These are phyloP conservation scores for Dalbergia cochinchinensis DNA, from an alignment of 306 rosid genomes.

Conservation along the genomic window DNA sequence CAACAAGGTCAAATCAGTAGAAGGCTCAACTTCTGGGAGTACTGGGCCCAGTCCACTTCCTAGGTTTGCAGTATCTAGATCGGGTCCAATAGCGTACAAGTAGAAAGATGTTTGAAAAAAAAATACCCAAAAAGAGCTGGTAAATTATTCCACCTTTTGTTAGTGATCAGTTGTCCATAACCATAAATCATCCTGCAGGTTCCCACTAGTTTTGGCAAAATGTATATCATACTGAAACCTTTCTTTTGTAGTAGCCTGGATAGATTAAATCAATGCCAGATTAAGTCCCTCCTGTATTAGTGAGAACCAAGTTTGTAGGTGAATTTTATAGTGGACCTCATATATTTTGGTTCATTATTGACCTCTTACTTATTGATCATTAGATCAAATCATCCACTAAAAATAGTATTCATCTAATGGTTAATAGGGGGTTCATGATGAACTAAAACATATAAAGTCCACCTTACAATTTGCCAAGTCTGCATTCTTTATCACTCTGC, in stretches of 20 bases:
- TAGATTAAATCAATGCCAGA: conserved; percentile 53
- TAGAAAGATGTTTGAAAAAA: conserved; percentile 44
- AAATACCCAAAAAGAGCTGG: conserved; percentile 33
- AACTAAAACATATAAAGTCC: no score
- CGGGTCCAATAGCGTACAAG: conserved; percentile 95
- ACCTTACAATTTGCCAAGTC: no score
- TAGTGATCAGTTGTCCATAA: conserved; percentile 44
- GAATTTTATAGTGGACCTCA: no score
- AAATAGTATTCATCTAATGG: no score
- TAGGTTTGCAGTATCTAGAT: conserved; percentile 96
- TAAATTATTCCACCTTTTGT: conserved; percentile 55
- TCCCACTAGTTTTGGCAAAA: conserved; percentile 52
- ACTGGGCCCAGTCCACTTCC: conserved; percentile 94
- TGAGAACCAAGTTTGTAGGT: conserved; percentile 20
- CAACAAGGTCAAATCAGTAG: conserved; percentile 59
- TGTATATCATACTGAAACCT: conserved; percentile 44
- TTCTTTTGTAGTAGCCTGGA: conserved; percentile 46
- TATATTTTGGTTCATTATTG: no score
- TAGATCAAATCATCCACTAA: no score
- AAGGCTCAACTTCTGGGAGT: conserved; percentile 88
- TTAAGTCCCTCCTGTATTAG: conserved; percentile 31
- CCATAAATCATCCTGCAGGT: conserved; percentile 47
- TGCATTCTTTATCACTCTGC: conserved; percentile 2
- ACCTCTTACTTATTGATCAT: no score
- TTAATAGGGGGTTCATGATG: no score